These are phyloP conservation scores for Fennellomyces sp. DNA, from an alignment of 371 early-diverging fungal species.

Conservation along the genomic window DNA sequence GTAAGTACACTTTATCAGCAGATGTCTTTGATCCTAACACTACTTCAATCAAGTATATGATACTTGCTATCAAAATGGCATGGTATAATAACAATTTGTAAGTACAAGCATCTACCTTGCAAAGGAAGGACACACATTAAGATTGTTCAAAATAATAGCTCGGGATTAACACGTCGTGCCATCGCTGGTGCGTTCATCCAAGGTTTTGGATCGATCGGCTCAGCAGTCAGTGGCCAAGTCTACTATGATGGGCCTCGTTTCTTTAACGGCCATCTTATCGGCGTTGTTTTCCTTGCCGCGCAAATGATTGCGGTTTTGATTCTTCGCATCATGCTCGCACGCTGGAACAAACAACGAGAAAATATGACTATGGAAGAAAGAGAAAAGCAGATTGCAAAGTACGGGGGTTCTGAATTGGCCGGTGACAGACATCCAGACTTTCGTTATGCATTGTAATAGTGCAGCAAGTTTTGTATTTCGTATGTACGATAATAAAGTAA, in stretches of 20 bases:
- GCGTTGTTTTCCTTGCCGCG: slow-evolving; percentile 11
- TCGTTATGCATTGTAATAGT: slow-evolving; percentile 23
- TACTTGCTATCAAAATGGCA: slow-evolving; percentile 28
- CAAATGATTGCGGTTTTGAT: slow-evolving; percentile 23
- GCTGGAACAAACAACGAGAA: slow-evolving; percentile 22
- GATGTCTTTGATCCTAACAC: too few species aligned
- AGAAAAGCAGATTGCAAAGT: slow-evolving; percentile 23
- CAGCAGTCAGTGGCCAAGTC: slow-evolving; percentile 32
- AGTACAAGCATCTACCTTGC: too few species aligned
- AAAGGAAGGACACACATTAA: too few species aligned
- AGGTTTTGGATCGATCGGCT: slow-evolving; percentile 37
- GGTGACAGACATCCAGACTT: slow-evolving; percentile 48
- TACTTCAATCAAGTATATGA: slow-evolving; percentile 31
- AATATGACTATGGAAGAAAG: slow-evolving; percentile 19
- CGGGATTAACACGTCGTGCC: slow-evolving; percentile 38
- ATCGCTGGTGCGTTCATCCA: slow-evolving; percentile 36
- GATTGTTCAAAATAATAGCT: too few species aligned
- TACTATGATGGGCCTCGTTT: slow-evolving; percentile 20
- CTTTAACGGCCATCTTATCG: slow-evolving; percentile 6
- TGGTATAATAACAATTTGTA: slow-evolving; percentile 42
- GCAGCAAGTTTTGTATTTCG: too few species aligned
- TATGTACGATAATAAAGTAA: too few species aligned
- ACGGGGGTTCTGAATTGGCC: slow-evolving; percentile 39
- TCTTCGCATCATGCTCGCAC: slow-evolving; percentile 18
- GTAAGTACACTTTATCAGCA: slow-evolving; percentile 1